Base-by-base conservation (phyloP, 208 protist genomes). In the Acanthamoeba lenticulata region DNA sequence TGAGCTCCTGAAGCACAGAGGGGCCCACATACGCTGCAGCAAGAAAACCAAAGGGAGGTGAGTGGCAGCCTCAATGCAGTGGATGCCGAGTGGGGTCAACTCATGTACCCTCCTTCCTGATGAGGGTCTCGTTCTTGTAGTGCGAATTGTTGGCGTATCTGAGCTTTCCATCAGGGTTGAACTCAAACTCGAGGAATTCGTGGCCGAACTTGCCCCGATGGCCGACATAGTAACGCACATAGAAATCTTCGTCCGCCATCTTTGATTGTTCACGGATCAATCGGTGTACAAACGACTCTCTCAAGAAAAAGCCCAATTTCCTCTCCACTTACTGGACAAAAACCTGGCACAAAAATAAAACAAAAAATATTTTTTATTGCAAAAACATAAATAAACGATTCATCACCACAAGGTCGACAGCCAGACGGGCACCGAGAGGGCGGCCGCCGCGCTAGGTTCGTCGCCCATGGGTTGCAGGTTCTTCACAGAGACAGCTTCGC, bases 161-260 rank as follows among this genome's bases (percentile, higher is more conserved):
- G 40, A 99, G 79, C 95, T 97, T 96, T n/a, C 95, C 95, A 47
- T 97, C 94, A 47, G 57, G 57, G 65, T 92, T 79, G 90, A 99
- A 98, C 93, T 99, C 98, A 94, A 99, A 99, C 95, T 99, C 98
- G 24, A 99, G 88, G 94, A 98, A 99, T 92, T 99, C 98, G 92
- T 99, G 98, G 42, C 98, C 98, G 94, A 98, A 99, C 93, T 98
- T 98, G 29, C 98, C 98, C 93, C 98, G 97, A 90, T 99, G 98
- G 11, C 98, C 98, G 4, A 98, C 96, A 79, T 98, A 98, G 93
- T 98, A 98, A 19, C 97, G 88, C 62, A 98, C 32, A 74, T 98
- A 98, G 86, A 98, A 98, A n/a, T 97, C 96, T 15, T 89, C 88
- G 24, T 89, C 81, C 45, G 44, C 81, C 81, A 89, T 89, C 34